Percentiles rank a stretch among this genome's conserved stretches.
Conservation (phyloP, 371 early-diverging fungal genomes). For the Chytridiales sp. region DNA sequence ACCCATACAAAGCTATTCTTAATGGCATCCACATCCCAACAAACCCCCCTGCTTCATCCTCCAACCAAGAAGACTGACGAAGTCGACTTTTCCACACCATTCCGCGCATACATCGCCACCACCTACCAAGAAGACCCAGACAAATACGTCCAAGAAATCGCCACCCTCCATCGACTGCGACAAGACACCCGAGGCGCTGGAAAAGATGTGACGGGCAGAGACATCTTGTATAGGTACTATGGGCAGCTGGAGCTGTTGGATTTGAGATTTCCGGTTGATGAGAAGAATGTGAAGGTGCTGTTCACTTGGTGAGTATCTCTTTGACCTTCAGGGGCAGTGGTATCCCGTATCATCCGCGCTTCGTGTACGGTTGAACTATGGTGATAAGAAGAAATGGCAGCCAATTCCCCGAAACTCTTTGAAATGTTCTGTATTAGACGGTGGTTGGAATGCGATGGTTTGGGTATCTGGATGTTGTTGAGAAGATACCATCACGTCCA, state of each 20-base stretch:
- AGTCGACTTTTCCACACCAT: constrained; percentile 81
- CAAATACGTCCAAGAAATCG: constrained; percentile 80
- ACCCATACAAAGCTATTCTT: not conserved
- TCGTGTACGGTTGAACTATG: not conserved
- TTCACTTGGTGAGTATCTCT: constrained; percentile 76
- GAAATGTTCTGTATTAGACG: not conserved
- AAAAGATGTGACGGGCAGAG: constrained; percentile 84
- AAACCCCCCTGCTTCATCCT: constrained; percentile 37
- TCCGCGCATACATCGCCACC: constrained; percentile 77
- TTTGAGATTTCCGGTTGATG: constrained; percentile 87
- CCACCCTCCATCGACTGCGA: constrained; percentile 81
- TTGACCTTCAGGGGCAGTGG: no score
- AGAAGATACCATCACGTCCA: not conserved
- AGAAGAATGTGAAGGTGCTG: constrained; percentile 78
- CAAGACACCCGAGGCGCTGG: constrained; percentile 95
- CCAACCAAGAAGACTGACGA: constrained; percentile 86
- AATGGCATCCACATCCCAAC: constrained; percentile 16
- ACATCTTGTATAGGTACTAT: constrained; percentile 92
- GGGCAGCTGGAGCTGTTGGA: constrained; percentile 94
- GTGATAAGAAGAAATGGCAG: not conserved
- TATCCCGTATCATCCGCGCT: not conserved
- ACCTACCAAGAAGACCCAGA: constrained; percentile 91
- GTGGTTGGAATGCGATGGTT: no score
- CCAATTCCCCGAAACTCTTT: not conserved
- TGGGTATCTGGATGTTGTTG: constrained; percentile 7